Conservation (phyloP, 2,329 filamentous ascomycete genomes). For the Blastomyces parvus region DNA sequence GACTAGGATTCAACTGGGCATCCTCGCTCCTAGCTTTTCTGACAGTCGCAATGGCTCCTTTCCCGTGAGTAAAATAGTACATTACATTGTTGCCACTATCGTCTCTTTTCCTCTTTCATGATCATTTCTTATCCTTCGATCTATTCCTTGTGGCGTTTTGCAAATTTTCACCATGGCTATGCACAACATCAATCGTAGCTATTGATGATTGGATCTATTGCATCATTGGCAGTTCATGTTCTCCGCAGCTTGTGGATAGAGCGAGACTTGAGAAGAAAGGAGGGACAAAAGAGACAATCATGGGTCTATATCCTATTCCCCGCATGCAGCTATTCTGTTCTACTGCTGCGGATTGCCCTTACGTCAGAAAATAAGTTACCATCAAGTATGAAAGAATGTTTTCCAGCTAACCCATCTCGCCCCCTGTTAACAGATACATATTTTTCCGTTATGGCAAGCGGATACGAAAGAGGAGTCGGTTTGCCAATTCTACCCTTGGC, state of each 20-base stretch:
- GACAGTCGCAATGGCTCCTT: constrained; percentile 36
- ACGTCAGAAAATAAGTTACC: not conserved
- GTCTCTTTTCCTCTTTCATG: not conserved
- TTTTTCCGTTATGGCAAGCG: constrained; percentile 37
- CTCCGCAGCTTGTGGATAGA: no score
- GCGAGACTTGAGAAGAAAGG: not conserved
- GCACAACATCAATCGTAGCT: not conserved
- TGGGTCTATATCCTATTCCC: not conserved
- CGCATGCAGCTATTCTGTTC: not conserved
- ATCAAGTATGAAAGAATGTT: not conserved
- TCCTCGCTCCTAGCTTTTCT: constrained; percentile 37
- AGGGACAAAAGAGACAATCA: not conserved
- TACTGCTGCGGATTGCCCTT: not conserved
- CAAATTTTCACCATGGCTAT: not conserved
- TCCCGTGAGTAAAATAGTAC: constrained; percentile 32
- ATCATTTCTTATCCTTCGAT: constrained; percentile 7
- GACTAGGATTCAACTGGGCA: constrained; percentile 39
- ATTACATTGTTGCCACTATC: not conserved
- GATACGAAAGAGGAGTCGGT: constrained; percentile 35
- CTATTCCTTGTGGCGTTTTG: not conserved
- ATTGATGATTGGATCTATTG: no score
- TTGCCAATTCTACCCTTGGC: constrained; percentile 21
- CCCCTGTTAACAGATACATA: constrained; percentile 27
- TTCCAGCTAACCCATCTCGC: not conserved
- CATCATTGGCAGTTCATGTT: no score